Percentiles rank a stretch among this genome's conserved stretches.
Evolutionary conservation across 805 yeast species (phyloP).

Genomic region (Myxozyma geophila): DNA sequence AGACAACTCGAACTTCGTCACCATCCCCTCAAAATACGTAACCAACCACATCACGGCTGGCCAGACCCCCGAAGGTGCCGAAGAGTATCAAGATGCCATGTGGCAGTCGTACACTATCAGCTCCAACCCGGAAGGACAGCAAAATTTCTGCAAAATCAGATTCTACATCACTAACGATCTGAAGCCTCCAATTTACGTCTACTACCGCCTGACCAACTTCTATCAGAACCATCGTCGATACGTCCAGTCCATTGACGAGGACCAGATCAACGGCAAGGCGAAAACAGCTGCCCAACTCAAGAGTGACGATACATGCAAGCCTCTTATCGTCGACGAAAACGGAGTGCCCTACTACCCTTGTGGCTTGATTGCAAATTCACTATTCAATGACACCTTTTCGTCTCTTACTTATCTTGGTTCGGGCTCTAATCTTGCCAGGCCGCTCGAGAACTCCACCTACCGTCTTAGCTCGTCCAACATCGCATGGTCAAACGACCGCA

Average conservation of each 20-base stretch:
- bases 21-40: conserved; percentile 64
- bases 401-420: conserved; percentile 49
- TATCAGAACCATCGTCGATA: conserved; percentile 94
- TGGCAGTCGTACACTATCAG: conserved; percentile 25
- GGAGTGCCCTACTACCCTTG: conserved; percentile 85
- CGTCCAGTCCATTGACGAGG: conserved; percentile 80
- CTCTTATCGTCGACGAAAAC: conserved; percentile 56
- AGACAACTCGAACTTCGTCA: conserved; percentile 52
- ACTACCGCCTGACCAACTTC: conserved; percentile 86
- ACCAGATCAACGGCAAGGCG: conserved; percentile 79
- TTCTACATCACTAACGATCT: conserved; percentile 75
- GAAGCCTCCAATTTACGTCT: conserved; percentile 71
- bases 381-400: conserved; percentile 80
- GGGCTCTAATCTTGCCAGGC: conserved; percentile 40
- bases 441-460: conserved; percentile 44
- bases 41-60: conserved; percentile 62
- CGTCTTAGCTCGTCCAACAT: conserved; percentile 62
- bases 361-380: conserved; percentile 91
- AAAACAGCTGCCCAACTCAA: conserved; percentile 57
- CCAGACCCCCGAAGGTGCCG: conserved; percentile 29
- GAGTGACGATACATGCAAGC: conserved; percentile 60
- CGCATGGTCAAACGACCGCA: conserved; percentile 82
- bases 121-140: conserved; percentile 37
- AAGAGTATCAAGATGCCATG: conserved; percentile 34
- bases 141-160: conserved; percentile 61